Base-by-base conservation (phyloP, 495 filamentous ascomycete species). In the Lasiosphaeriaceae sp. region DNA sequence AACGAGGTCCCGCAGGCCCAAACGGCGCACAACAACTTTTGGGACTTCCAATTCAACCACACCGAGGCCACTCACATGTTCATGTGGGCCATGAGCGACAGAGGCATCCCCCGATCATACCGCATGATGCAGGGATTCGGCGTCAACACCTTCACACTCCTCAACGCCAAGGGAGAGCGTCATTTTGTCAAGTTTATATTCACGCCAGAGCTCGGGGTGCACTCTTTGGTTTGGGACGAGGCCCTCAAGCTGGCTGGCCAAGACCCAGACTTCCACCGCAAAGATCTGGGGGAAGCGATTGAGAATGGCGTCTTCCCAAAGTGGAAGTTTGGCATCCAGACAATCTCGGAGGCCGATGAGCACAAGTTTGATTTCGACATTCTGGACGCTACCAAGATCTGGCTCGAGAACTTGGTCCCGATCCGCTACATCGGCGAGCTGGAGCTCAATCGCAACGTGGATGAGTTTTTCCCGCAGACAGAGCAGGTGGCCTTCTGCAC, bases 101-200 rank as follows among this genome's bases (percentile, higher is more conserved):
- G 89, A 12, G 83, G 77, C 29, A 93, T 93, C 52, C 91, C 91
- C 19, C 82, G 90, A 4, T 91, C 87, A 2, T 90, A 77, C 64
- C 86, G 88, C 11, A 94, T 93, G 89, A 93, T 95, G 88, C 87
- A 95, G 65, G 91, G 91, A 0, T 95, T 94, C 57, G 90, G 91
- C 44, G 90, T 95, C 54, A 92, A 95, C 66, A 94, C 91, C 0
- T 95, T 79, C 66, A 86, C 81, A 2, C 75, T 95, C 2, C 74
- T 83, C 51, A 93, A 94, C 59, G 80, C 77, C 46, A 75, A 88
- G 52, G 87, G 86, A 20, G 83, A 89, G 65, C 80, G 86, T 12
- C 74, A 81, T 51, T 90, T 92, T 63, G 89, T 94, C 68, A 96
- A 96, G 69, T 94, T 93, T 71, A 80, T 84, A 65, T 94, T 79